These are phyloP conservation scores for Dictyostelium discoideum DNA, from an alignment of 78 protist genomes.

Conservation along the genomic window DNA sequence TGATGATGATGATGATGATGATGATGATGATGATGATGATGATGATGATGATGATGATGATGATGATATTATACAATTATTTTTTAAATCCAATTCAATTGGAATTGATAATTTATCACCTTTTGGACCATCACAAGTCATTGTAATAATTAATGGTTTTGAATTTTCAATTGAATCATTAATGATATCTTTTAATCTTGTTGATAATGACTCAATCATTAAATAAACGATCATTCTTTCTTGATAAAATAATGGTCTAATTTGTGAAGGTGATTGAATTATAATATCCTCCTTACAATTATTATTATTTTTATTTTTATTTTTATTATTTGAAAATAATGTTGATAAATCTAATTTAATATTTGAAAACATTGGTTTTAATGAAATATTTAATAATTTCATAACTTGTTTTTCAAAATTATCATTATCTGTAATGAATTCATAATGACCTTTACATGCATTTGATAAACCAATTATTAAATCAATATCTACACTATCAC, in stretches of 20 bases:
- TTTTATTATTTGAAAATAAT: no score
- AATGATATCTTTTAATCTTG: background rate
- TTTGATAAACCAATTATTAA: constrained; percentile 36
- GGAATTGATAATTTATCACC: background rate
- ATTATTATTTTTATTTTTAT: no score
- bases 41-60: background rate
- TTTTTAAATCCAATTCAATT: background rate
- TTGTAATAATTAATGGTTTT: background rate
- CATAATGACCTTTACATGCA: constrained; percentile 41
- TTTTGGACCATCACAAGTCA: constrained; percentile 3
- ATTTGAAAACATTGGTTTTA: constrained; percentile 39
- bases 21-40: background rate
- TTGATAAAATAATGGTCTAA: constrained; percentile 19
- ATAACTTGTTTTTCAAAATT: constrained; percentile 45
- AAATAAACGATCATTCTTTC: constrained; percentile 33
- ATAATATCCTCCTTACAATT: background rate
- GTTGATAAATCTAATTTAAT: background rate
- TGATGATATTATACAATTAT: background rate
- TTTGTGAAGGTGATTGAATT: constrained; percentile 7
- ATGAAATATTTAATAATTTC: constrained; percentile 5
- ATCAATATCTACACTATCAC: constrained; percentile 20
- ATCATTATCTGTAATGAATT: background rate
- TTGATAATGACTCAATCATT: background rate
- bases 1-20: background rate
- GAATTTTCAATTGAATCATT: background rate